Base-by-base conservation (phyloP, 1,139 yeast genomes). In the Magnusiomyces sp. region DNA sequence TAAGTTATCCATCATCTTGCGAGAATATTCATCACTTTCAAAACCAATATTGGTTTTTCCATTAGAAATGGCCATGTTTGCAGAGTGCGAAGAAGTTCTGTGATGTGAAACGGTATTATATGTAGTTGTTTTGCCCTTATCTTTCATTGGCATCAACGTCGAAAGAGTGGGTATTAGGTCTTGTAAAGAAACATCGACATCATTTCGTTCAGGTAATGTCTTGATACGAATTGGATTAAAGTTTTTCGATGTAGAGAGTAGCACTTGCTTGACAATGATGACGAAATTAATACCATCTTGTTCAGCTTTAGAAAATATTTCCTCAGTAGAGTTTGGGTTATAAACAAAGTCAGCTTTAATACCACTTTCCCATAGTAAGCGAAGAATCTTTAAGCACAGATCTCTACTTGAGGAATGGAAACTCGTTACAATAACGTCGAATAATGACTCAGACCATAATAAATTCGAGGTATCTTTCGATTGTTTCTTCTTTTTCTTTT, bases 161-260 rank as follows among this genome's bases (percentile, higher is more conserved):
- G 68, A 65, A 50, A 90, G 54, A 44, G 73, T 65, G 0, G 72
- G 64, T 1, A 81, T 67, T 48, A 89, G 67, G 51, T 88, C 95
- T 6, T 78, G 81, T 50, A 78, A 64, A 49, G 81, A 83, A 37
- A 87, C 69, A 70, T 92, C 98, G 2, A 71, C 63, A 60, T 92
- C 97, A 14, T 72, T 70, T 42, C 75, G 74, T 5, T 75, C 71
- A 2, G 72, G 74, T 23, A 20, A 14, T 57, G 85, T 82, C 61
- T 80, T 80, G 27, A 90, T 75, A 55, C 83, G 76, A 49, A 90
- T 64, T 1, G 96, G 92, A 62, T 87, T 88, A 65, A 78, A 87
- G 72, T 74, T 56, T 56, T 66, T 44, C 59, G 65, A 54, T 59
- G 66, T 47, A 55, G 65, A 52, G 57, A 63, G 62, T 50, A 53